These are phyloP conservation scores for Thyridium curvatum DNA, from an alignment of 2,329 filamentous ascomycete genomes.

Conservation along the genomic window DNA sequence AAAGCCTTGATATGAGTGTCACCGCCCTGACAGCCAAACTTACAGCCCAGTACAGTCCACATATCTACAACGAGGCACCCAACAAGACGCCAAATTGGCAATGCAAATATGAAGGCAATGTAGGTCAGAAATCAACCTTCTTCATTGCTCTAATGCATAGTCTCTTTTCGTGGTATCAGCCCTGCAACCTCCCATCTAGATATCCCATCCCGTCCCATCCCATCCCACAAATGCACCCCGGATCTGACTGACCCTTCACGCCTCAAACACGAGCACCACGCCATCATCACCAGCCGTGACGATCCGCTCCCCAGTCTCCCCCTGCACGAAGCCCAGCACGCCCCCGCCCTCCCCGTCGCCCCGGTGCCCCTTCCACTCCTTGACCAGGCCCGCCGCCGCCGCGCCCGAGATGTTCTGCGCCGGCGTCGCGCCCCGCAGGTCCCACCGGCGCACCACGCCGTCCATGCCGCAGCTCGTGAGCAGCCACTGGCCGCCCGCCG, in stretches of 20 bases:
- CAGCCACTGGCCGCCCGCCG: conserved; percentile 48
- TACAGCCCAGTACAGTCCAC: too few species aligned
- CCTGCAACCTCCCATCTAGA: too few species aligned
- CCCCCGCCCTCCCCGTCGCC: conserved; percentile 82
- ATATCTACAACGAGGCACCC: too few species aligned
- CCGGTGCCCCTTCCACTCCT: conserved; percentile 87
- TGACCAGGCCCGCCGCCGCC: conserved; percentile 63
- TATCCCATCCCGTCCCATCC: too few species aligned
- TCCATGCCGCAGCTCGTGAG: conserved; percentile 90
- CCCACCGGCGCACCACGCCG: conserved; percentile 85
- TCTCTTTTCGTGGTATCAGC: too few species aligned
- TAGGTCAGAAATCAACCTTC: too few species aligned
- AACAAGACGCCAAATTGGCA: too few species aligned
- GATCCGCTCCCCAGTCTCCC: conserved; percentile 63
- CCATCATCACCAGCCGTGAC: conserved; percentile 90
- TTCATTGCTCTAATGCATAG: too few species aligned
- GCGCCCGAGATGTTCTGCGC: conserved; percentile 22
- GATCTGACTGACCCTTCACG: conserved; percentile 20
- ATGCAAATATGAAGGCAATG: too few species aligned
- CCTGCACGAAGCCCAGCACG: conserved; percentile 85
- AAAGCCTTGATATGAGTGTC: too few species aligned
- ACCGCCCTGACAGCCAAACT: too few species aligned
- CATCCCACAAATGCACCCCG: too few species aligned
- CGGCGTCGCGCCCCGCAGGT: conserved; percentile 49
- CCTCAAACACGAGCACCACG: conserved; percentile 61